Evolutionary conservation across 345 rosid species (phyloP), one percentile per base, ranked within the genome.

Genomic region (Eucalyptus regnans): DNA sequence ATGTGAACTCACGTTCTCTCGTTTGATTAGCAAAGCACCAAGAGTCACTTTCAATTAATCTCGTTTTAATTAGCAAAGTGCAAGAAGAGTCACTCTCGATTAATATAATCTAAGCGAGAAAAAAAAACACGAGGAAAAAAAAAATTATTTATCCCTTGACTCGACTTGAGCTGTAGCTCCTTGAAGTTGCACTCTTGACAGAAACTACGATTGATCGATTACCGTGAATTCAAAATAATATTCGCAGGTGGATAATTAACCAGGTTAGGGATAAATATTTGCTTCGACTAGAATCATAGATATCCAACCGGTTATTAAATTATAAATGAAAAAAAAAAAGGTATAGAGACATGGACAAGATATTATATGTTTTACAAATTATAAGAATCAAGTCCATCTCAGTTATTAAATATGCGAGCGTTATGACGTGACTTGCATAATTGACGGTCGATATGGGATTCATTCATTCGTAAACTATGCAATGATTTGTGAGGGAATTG

Each of bases 281-380:
- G 2, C 43, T 41, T 68, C 1, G 12, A 33, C 1, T 17, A 17
- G 1, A 33, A 20, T 1, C 0, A 3, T 10, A 8, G 0, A 8
- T 41, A 33, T 33, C 0, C 3, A 68, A 68, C 0, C 1, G 4
- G 22, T 33, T 3, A 64, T 68, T 1, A 31, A 68, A 68, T 15
- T 68, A 33, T 8, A 15, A 68, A 16, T 10, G 2, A 8, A 7
- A 15, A 16, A 33, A 9, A 33, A 9, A 8, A 5, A 2, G 22
- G 12, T 9, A 68, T 5, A 4, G 12, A 9, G 20, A 64, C 7
- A 4, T n/a, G 14, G 16, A 15, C 0, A n/a, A 15, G 14, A 64
- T 64, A 64, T n/a, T 14, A n/a, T n/a, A 14, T 16, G 2, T 37
- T 66, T 9, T 66, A 15, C 11, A 31, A 66, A 66, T 66, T 18